phyloP scores from a whole-genome alignment of 2,329 filamentous ascomycete genomes.

The Aspergillus proliferans region DNA sequence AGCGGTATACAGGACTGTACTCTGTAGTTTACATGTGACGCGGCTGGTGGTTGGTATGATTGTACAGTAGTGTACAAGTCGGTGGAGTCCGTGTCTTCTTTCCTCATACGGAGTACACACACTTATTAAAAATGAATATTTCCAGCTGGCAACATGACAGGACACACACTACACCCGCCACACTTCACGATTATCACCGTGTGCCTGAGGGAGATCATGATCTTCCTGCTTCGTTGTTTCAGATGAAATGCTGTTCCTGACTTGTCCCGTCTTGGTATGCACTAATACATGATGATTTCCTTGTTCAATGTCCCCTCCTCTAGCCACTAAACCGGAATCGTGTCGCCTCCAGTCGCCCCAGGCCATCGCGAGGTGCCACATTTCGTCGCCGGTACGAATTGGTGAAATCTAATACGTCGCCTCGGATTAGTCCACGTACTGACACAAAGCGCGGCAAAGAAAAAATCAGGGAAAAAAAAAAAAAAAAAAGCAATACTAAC shows the following conservation, averaged over 20 bases:
- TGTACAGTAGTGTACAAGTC: too few species aligned
- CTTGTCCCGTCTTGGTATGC: not conserved
- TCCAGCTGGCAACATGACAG: too few species aligned
- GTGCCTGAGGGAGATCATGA: too few species aligned
- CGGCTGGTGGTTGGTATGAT: too few species aligned
- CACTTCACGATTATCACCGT: too few species aligned
- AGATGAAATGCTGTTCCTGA: not conserved
- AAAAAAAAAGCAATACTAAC: constrained; percentile 17
- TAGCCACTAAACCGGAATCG: constrained; percentile 73
- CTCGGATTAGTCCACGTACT: not conserved
- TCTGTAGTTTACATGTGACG: too few species aligned
- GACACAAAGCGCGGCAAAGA: not conserved
- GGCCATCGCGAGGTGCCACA: constrained; percentile 85
- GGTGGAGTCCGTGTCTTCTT: too few species aligned
- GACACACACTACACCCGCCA: too few species aligned
- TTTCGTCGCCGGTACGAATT: constrained; percentile 89
- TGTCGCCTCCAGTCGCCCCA: constrained; percentile 78
- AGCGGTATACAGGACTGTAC: too few species aligned
- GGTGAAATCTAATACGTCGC: constrained; percentile 64
- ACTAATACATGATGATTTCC: too few species aligned
- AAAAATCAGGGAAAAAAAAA: not conserved
- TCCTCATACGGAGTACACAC: too few species aligned
- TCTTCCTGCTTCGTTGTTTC: not conserved
- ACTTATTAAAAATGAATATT: too few species aligned
- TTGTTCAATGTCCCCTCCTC: constrained; percentile 1